Conservation (phyloP, 164 flowering plant genomes). For the Cinnamomum chago region DNA sequence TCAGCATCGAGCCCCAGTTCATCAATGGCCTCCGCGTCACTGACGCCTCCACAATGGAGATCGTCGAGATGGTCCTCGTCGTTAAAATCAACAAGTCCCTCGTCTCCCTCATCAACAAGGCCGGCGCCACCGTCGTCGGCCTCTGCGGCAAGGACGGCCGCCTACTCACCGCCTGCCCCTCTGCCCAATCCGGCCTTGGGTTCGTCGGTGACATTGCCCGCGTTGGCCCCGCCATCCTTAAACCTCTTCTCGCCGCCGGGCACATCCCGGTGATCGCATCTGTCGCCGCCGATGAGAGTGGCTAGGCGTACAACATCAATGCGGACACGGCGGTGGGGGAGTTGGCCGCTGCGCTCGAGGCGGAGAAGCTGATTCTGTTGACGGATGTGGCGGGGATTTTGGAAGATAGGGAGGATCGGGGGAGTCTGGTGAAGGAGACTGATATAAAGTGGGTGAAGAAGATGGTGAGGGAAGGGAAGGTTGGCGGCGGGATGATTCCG, state of each 20-base stretch:
- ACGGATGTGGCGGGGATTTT: conserved; percentile 88
- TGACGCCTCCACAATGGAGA: conserved; percentile 79
- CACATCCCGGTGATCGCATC: conserved; percentile 87
- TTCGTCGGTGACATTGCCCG: conserved; percentile 83
- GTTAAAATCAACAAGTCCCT: conserved; percentile 77
- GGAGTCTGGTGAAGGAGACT: conserved; percentile 73
- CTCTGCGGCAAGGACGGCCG: conserved; percentile 81
- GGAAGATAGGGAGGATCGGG: conserved; percentile 48
- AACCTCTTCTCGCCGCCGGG: conserved; percentile 41
- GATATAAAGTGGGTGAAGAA: conserved; percentile 74
- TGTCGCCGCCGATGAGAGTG: conserved; percentile 74
- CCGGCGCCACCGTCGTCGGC: conserved; percentile 86
- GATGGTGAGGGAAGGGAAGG: conserved; percentile 72
- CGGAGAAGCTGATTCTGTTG: conserved; percentile 84
- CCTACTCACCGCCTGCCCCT: conserved; percentile 73
- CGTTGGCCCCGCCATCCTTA: conserved; percentile 62
- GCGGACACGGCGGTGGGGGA: conserved; percentile 97
- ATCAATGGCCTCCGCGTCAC: conserved; percentile 87
- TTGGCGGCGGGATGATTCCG: conserved; percentile 97
- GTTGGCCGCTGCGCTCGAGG: conserved; percentile 83
- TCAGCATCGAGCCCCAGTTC: conserved; percentile 54
- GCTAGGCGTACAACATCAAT: conserved; percentile 81
- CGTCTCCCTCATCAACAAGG: conserved; percentile 76
- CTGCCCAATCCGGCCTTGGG: conserved; percentile 54
- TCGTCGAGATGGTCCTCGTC: conserved; percentile 86